These are phyloP conservation scores for Leishmania turanica DNA, from an alignment of 208 protist species.

Conservation along the genomic window DNA sequence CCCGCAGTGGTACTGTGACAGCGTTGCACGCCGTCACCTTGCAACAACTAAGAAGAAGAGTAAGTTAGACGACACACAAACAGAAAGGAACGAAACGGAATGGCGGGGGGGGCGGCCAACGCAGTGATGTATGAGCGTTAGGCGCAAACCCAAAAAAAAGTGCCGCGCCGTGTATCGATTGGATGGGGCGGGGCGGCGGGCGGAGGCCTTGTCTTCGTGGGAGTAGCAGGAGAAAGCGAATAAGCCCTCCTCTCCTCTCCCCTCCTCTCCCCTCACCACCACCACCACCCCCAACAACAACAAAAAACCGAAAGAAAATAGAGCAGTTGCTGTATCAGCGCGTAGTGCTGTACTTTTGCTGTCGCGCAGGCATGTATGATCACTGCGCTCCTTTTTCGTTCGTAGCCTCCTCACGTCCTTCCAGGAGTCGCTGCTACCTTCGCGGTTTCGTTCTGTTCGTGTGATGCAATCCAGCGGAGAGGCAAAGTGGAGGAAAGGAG, in stretches of 20 bases:
- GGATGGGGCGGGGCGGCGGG: too few relatives aligned
- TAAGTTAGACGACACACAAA: background rate
- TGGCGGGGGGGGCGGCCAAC: background rate
- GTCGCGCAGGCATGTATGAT: background rate
- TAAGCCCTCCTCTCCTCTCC: background rate
- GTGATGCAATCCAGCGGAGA: background rate
- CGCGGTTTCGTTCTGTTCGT: background rate
- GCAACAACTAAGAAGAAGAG: background rate
- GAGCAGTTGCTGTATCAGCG: background rate
- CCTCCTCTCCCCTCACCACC: too few relatives aligned
- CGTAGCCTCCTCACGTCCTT: background rate
- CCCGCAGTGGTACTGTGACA: background rate
- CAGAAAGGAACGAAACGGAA: background rate
- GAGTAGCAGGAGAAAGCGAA: too few relatives aligned
- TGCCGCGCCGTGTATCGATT: too few relatives aligned
- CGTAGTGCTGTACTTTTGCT: background rate
- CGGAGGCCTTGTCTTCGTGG: too few relatives aligned
- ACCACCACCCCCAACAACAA: background rate
- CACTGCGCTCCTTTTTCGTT: background rate
- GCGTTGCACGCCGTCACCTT: background rate
- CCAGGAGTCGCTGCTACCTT: background rate
- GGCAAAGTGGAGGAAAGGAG: background rate
- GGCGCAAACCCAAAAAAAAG: background rate
- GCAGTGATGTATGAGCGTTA: background rate
- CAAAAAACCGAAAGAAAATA: background rate